Evolutionary conservation across 2,329 filamentous ascomycete genomes (phyloP), one percentile per base, ranked within the genome.

Genomic region (Didymella sp.): DNA sequence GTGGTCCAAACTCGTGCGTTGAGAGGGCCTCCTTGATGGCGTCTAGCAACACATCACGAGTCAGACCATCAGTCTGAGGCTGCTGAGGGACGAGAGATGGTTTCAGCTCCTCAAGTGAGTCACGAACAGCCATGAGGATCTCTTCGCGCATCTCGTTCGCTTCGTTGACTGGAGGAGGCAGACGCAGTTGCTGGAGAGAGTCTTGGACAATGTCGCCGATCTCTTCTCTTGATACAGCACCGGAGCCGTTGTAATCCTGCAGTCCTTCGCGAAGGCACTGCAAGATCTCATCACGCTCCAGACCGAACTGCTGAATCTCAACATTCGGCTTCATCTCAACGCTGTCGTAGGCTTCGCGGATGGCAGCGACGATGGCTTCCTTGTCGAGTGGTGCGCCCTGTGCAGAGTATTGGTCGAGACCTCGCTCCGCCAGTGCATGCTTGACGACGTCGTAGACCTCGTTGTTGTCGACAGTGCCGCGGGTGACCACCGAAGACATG

Each of bases 231-330:
- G 89, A 92, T 1, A 90, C 87, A 24, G 84, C 85, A 59, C 73
- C 61, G 50, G 72, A 62, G 78, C 83, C 81, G 1, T 83, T 82
- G 70, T 95, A 92, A 43, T 92, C 87, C 63, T 90, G 87, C 0
- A 98, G 83, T 0, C 94, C 94, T 78, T 97, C 89, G 64, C 90
- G 88, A 24, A 98, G 82, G 63, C 92, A 96, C 35, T 89, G 87
- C 13, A 98, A 81, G 44, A 98, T 90, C 71, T 98, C 94, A 12
- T 97, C 92, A 5, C 92, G 85, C 73, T 96, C 94, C 1, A 98
- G 81, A 2, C 93, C 94, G 60, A 96, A 90, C 68, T 96, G 92
- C 67, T 96, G 89, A 4, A 96, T 84, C 66, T 96, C 89, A 47
- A 96, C 92, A 67, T 97, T 92, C 1, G 94, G 94, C 77, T 96